phyloP scores from a whole-genome alignment of 495 filamentous ascomycete species.

The Penicillium lagena region DNA sequence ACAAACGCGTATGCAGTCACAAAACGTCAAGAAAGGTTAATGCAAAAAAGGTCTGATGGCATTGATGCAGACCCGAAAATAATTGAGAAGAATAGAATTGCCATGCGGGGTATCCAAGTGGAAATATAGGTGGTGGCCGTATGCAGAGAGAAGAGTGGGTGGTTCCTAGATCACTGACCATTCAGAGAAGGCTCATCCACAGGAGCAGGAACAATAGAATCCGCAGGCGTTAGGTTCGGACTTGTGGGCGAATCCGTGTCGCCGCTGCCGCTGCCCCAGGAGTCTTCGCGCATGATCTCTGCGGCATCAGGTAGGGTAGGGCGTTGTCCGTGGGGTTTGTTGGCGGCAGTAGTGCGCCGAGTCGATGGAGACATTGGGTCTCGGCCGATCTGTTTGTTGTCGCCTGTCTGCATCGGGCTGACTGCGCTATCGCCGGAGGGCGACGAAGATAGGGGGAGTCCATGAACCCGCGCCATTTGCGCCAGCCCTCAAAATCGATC shows the following conservation, averaged over 20 bases:
- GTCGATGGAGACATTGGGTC: constrained; percentile 10
- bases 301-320: constrained; percentile 13
- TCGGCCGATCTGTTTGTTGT: constrained; percentile 1
- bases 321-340: constrained; percentile 5
- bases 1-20: not conserved
- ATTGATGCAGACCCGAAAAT: not conserved
- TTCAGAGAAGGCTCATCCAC: not conserved
- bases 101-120: constrained; percentile 36
- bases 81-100: constrained; percentile 5
- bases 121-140: constrained; percentile 13
- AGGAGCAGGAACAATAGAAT: not conserved
- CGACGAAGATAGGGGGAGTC: constrained; percentile 22
- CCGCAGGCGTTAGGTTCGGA: constrained; percentile 6
- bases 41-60: too few species aligned
- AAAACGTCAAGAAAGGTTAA: not conserved
- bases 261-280: constrained; percentile 30
- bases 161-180: not conserved
- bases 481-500: constrained; percentile 98
- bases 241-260: constrained; percentile 27
- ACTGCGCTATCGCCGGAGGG: constrained; percentile 14
- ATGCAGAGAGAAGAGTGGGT: too few species aligned
- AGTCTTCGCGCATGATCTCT: constrained; percentile 25
- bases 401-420: constrained; percentile 28
- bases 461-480: constrained; percentile 86
- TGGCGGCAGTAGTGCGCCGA: constrained; percentile 4